Evolutionary conservation across 1,284 basidiomycete species (phyloP).

Genomic region (Pseudozyma tsukubaensis): DNA sequence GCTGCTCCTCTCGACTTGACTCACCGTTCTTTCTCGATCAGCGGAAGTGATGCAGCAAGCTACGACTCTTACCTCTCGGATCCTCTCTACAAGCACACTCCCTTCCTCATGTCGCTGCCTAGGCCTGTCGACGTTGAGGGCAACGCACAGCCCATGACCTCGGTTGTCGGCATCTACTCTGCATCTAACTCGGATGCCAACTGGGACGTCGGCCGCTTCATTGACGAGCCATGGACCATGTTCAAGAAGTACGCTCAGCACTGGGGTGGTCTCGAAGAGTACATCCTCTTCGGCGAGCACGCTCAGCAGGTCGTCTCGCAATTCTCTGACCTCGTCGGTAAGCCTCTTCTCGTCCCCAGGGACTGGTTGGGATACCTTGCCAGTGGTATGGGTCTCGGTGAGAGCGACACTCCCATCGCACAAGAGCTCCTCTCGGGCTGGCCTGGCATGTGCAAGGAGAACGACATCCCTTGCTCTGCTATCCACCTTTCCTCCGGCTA

Average conservation of each 20-base stretch:
- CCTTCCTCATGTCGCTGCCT: constrained; percentile 69
- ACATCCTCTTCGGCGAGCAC: constrained; percentile 68
- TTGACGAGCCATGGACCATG: constrained; percentile 70
- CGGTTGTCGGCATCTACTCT: constrained; percentile 70
- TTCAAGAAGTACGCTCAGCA: constrained; percentile 70
- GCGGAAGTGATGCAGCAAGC: constrained; percentile 69
- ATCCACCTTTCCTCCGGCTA: constrained; percentile 69
- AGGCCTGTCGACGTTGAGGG: constrained; percentile 53
- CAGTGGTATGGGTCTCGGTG: constrained; percentile 70
- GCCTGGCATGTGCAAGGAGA: constrained; percentile 69
- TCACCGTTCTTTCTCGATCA: constrained; percentile 66
- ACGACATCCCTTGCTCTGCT: constrained; percentile 70
- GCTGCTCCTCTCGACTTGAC: constrained; percentile 70
- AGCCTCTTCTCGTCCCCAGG: constrained; percentile 69
- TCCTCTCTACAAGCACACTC: constrained; percentile 71
- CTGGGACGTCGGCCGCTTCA: constrained; percentile 70
- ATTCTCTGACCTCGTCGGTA: constrained; percentile 68
- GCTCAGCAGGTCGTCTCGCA: constrained; percentile 66
- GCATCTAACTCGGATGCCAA: constrained; percentile 69
- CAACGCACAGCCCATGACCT: constrained; percentile 42
- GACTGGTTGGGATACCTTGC: constrained; percentile 71
- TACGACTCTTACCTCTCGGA: constrained; percentile 70
- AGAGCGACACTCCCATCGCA: constrained; percentile 69
- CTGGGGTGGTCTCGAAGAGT: constrained; percentile 70
- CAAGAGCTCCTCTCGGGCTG: constrained; percentile 70